These are phyloP conservation scores for Geotrichum phurueaensis DNA, from an alignment of 1,139 yeast genomes.

Conservation along the genomic window DNA sequence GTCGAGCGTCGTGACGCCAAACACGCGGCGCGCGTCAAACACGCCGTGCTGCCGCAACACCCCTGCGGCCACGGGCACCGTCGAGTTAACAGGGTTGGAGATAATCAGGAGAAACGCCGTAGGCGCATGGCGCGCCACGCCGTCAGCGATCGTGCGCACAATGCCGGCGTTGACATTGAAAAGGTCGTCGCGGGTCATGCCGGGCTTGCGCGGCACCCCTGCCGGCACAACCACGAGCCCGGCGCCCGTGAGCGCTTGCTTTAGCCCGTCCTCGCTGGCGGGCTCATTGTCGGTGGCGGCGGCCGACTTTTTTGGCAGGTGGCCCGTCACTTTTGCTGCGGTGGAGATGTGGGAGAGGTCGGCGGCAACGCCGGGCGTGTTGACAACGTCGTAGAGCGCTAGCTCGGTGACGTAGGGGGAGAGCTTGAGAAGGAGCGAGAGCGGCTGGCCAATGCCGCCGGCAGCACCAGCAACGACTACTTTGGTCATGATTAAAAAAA, in stretches of 20 bases:
- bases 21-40: conserved; percentile 72
- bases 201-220: conserved; percentile 96
- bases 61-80: conserved; percentile 89
- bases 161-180: conserved; percentile 91
- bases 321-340: conserved; percentile 62
- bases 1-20: conserved; percentile 92
- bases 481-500: conserved; percentile 19
- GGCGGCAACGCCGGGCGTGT: conserved; percentile 88
- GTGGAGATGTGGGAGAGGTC: conserved; percentile 89
- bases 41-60: conserved; percentile 69
- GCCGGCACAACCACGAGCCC: conserved; percentile 88
- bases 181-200: conserved; percentile 95
- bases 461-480: conserved; percentile 42
- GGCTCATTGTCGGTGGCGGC: conserved; percentile 88
- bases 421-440: conserved; percentile 69
- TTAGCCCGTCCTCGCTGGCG: conserved; percentile 62
- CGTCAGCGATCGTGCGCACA: conserved; percentile 75
- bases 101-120: conserved; percentile 71
- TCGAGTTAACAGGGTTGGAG: conserved; percentile 94
- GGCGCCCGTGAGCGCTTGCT: conserved; percentile 58
- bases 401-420: conserved; percentile 54
- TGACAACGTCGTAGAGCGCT: conserved; percentile 81
- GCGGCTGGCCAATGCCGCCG: conserved; percentile 59
- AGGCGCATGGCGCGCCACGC: conserved; percentile 69
- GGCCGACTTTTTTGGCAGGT: conserved; percentile 55